Conservation (phyloP, 73 alveolate species). For the Paramecium pentaurelia region DNA sequence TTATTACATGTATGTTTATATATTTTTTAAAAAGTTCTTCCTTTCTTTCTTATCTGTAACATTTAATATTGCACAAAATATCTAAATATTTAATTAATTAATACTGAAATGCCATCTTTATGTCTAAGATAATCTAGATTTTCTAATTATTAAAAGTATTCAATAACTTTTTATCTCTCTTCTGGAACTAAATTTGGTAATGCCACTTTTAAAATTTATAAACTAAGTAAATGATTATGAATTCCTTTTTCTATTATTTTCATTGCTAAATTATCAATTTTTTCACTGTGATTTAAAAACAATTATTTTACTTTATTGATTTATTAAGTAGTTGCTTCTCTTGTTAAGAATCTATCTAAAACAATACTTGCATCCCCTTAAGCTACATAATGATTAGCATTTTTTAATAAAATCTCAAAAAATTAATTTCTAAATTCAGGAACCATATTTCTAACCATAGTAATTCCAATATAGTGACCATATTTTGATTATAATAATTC, state of each 20-base stretch:
- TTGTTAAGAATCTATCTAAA: slow-evolving; percentile 31
- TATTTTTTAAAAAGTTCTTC: neutral
- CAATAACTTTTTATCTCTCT: slow-evolving; percentile 22
- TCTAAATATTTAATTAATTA: neutral
- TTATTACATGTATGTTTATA: neutral
- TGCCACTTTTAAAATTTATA: neutral
- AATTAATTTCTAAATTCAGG: slow-evolving; percentile 15
- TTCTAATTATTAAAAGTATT: neutral
- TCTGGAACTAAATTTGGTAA: neutral
- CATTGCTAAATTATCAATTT: slow-evolving; percentile 34
- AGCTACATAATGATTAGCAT: neutral
- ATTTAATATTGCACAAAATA: slow-evolving; percentile 30
- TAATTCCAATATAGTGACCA: slow-evolving; percentile 49
- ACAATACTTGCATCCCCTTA: slow-evolving; percentile 38
- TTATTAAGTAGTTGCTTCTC: neutral
- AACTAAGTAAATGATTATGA: slow-evolving; percentile 16
- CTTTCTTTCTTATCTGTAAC: slow-evolving; percentile 5
- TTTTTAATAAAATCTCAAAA: neutral
- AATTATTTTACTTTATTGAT: neutral
- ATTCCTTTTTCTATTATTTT: slow-evolving; percentile 38
- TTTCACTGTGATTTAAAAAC: neutral
- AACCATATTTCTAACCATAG: slow-evolving; percentile 40
- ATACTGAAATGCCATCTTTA: slow-evolving; percentile 19
- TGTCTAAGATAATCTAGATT: slow-evolving; percentile 1
- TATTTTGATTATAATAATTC: slow-evolving; percentile 27